Evolutionary conservation across 2,329 filamentous ascomycete genomes (phyloP).

Genomic region (Botryotinia convoluta): DNA sequence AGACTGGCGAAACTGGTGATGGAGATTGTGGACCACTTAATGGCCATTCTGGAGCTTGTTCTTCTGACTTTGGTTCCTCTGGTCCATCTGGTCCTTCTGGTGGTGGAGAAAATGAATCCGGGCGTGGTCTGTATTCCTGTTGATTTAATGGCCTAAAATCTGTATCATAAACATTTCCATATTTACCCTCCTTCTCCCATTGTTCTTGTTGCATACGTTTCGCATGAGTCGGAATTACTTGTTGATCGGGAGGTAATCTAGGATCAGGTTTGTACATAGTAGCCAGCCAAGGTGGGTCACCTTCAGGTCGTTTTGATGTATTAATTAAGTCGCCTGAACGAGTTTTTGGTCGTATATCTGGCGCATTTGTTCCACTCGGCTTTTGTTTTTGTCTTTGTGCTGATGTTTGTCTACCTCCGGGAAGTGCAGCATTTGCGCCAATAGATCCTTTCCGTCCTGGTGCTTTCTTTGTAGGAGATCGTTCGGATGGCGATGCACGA

Average conservation of each 20-base stretch:
- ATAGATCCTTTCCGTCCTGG: slow-evolving; percentile 28
- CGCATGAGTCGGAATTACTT: slow-evolving; percentile 91
- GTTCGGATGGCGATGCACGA: slow-evolving; percentile 42
- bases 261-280: slow-evolving; percentile 96
- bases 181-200: slow-evolving; percentile 89
- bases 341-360: slow-evolving; percentile 57
- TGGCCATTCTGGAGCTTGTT: slow-evolving; percentile 55
- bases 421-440: slow-evolving; percentile 14
- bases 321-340: slow-evolving; percentile 55
- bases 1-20: background rate
- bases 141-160: slow-evolving; percentile 78
- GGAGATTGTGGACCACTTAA: slow-evolving; percentile 41
- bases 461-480: slow-evolving; percentile 53
- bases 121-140: slow-evolving; percentile 69
- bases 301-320: slow-evolving; percentile 68
- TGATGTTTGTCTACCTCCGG: slow-evolving; percentile 37
- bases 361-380: slow-evolving; percentile 49
- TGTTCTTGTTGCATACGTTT: slow-evolving; percentile 88
- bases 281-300: slow-evolving; percentile 92
- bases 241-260: slow-evolving; percentile 87
- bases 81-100: slow-evolving; percentile 22
- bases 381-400: slow-evolving; percentile 56
- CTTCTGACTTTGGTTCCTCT: slow-evolving; percentile 27
- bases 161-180: slow-evolving; percentile 80
- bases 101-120: slow-evolving; percentile 54